Conservation (phyloP, 805 yeast genomes). For the Saturnispora zaruensis region DNA sequence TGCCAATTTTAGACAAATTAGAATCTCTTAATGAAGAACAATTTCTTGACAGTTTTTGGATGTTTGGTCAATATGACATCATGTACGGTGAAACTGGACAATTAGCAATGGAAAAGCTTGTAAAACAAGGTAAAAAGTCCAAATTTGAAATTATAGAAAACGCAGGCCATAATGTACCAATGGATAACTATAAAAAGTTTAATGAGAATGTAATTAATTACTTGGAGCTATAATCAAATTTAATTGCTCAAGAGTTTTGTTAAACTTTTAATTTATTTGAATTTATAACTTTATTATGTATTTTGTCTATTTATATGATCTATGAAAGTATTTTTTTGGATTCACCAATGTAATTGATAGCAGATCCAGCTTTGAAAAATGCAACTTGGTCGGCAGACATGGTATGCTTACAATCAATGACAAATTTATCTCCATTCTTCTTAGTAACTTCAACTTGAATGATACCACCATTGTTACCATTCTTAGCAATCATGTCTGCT, state of each 20-base stretch:
- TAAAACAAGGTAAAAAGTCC: constrained; percentile 21
- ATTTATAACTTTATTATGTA: background rate
- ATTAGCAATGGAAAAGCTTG: constrained; percentile 29
- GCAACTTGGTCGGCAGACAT: constrained; percentile 95
- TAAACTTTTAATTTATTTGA: background rate
- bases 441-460: constrained; percentile 67
- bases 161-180: constrained; percentile 70
- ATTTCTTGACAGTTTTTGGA: constrained; percentile 32
- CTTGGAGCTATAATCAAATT: constrained; percentile 20
- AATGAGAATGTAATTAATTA: constrained; percentile 37
- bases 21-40: constrained; percentile 20
- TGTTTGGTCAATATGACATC: constrained; percentile 69
- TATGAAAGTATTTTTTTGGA: constrained; percentile 17
- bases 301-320: background rate
- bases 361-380: constrained; percentile 95
- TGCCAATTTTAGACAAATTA: constrained; percentile 58
- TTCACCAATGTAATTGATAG: constrained; percentile 71
- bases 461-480: constrained; percentile 83
- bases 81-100: constrained; percentile 60
- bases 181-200: constrained; percentile 54
- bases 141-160: constrained; percentile 36
- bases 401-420: constrained; percentile 78
- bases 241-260: background rate
- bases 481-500: constrained; percentile 64
- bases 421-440: constrained; percentile 59